Evolutionary conservation across 2,329 filamentous ascomycete genomes (phyloP).

Genomic region (Zymoseptoria pseudotritici): DNA sequence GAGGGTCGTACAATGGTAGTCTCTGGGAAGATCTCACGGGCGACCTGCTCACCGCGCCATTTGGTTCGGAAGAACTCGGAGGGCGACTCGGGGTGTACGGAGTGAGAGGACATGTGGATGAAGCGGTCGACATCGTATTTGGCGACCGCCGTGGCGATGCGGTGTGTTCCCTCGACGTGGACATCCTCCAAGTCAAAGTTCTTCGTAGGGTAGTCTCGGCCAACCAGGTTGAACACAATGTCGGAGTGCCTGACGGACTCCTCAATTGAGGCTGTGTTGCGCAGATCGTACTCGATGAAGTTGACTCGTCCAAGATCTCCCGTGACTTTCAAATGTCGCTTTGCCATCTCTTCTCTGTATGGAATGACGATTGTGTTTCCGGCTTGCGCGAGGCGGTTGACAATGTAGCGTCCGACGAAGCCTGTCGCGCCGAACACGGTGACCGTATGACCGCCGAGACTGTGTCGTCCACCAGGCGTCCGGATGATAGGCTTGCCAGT

Average conservation of each 20-base stretch:
- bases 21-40: slow-evolving; percentile 85
- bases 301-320: slow-evolving; percentile 85
- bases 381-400: slow-evolving; percentile 85
- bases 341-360: slow-evolving; percentile 94
- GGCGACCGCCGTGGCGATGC: slow-evolving; percentile 86
- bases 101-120: slow-evolving; percentile 94
- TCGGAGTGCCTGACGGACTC: slow-evolving; percentile 95
- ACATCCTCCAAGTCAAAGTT: slow-evolving; percentile 93
- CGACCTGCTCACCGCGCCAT: slow-evolving; percentile 74
- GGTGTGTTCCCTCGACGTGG: slow-evolving; percentile 83
- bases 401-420: slow-evolving; percentile 92
- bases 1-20: slow-evolving; percentile 93
- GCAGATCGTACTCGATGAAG: slow-evolving; percentile 91
- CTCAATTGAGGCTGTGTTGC: slow-evolving; percentile 91
- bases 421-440: slow-evolving; percentile 98
- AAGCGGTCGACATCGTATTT: slow-evolving; percentile 98
- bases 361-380: slow-evolving; percentile 93
- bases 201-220: slow-evolving; percentile 95
- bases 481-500: slow-evolving; percentile 94
- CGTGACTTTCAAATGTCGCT: slow-evolving; percentile 92
- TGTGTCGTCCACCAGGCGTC: slow-evolving; percentile 69
- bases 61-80: slow-evolving; percentile 92
- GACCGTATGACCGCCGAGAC: slow-evolving; percentile 70
- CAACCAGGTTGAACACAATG: slow-evolving; percentile 93
- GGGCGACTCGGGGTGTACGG: slow-evolving; percentile 68